Evolutionary conservation across 148 eudicot species (phyloP).

Genomic region (Euryodendron excelsum): DNA sequence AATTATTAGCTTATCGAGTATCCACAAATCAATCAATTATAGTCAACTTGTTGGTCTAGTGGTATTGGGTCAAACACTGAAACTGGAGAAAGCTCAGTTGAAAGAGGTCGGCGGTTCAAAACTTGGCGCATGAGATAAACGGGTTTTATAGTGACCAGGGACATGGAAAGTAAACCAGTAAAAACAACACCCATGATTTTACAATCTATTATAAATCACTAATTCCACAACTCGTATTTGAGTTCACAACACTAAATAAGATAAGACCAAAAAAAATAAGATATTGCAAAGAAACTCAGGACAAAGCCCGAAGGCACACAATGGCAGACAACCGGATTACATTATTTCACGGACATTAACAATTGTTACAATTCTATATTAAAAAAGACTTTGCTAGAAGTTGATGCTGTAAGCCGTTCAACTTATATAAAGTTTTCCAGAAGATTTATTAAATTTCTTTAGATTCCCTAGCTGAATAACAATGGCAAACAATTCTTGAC

Average conservation of each 20-base stretch:
- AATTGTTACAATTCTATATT: background rate
- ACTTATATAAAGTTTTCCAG: background rate
- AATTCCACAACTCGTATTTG: background rate
- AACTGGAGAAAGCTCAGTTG: background rate
- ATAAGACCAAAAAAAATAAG: no score
- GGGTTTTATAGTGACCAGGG: background rate
- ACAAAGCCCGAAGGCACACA: background rate
- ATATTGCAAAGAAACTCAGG: no score
- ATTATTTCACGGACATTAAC: background rate
- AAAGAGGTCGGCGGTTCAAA: background rate
- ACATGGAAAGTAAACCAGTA: background rate
- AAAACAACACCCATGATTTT: background rate
- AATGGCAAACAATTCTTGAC: background rate
- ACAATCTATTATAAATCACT: background rate
- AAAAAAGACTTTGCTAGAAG: background rate
- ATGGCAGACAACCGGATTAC: background rate
- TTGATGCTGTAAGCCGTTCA: background rate
- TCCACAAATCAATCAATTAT: no score
- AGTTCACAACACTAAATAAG: background rate
- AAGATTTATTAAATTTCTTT: no score
- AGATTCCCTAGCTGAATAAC: background rate
- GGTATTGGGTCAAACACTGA: background rate
- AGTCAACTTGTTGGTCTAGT: background rate
- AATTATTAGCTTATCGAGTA: no score
- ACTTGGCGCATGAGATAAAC: background rate